phyloP scores from a whole-genome alignment of 306 rosid species.

The Sphenostylis stenocarpa region DNA sequence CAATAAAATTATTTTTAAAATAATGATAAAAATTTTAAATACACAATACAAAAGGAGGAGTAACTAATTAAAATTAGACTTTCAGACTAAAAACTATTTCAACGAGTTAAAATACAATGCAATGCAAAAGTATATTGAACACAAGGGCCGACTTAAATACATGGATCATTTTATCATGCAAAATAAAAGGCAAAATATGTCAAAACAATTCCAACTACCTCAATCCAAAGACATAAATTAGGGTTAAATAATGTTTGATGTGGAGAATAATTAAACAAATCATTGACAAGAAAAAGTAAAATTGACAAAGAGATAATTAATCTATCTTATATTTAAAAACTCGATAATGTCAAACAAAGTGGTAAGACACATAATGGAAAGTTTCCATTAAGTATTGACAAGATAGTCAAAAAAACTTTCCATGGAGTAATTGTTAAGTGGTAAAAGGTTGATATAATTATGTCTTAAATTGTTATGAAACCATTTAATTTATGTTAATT shows the following conservation, averaged over 20 bases:
- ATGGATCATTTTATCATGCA: constrained; percentile 17
- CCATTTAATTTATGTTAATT: no score
- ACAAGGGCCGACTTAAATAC: not conserved
- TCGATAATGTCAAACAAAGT: no score
- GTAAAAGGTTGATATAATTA: no score
- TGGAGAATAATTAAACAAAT: not conserved
- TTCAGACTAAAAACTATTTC: constrained; percentile 19
- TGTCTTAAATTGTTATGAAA: no score
- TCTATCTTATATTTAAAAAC: no score
- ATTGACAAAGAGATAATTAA: no score
- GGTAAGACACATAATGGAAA: no score
- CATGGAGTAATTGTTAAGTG: no score
- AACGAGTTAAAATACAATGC: constrained; percentile 11
- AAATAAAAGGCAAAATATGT: not conserved
- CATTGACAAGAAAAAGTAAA: not conserved
- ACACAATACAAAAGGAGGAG: constrained; percentile 13
- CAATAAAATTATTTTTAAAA: no score
- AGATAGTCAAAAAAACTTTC: no score
- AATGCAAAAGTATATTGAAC: not conserved
- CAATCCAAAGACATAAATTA: not conserved
- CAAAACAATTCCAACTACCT: not conserved
- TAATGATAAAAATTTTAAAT: no score
- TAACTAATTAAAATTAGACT: constrained; percentile 7
- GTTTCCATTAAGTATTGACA: no score
- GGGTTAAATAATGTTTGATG: not conserved